Conservation (phyloP, 164 flowering plant genomes). For the Stephania japonica region DNA sequence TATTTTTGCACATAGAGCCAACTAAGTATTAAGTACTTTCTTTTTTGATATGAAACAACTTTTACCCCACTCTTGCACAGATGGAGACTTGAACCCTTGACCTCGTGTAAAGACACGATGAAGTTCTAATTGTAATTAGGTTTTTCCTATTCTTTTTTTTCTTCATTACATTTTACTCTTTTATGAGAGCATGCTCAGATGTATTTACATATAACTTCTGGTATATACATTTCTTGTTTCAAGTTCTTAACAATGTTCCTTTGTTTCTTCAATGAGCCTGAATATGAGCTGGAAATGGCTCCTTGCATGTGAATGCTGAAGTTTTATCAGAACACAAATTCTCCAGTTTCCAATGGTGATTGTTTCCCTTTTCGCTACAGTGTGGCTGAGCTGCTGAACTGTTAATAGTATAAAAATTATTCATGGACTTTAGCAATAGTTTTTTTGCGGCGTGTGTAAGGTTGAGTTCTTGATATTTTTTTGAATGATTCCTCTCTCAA, state of each 20-base stretch:
- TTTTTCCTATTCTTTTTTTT: too few species aligned
- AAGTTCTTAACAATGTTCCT: neutral
- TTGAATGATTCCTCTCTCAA: neutral
- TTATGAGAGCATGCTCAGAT: too few species aligned
- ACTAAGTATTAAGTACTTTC: too few species aligned
- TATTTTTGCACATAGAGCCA: too few species aligned
- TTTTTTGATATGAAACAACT: too few species aligned
- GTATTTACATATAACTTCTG: neutral
- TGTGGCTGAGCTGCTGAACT: neutral
- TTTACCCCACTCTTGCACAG: too few species aligned
- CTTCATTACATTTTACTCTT: too few species aligned
- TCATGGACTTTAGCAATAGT: neutral
- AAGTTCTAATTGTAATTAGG: too few species aligned
- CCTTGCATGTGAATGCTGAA: neutral
- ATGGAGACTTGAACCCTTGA: too few species aligned
- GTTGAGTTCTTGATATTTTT: neutral
- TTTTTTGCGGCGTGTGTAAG: neutral
- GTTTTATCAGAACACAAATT: neutral
- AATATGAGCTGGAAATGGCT: neutral
- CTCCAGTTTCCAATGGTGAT: neutral
- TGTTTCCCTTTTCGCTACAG: neutral
- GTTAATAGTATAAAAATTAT: neutral
- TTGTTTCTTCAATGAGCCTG: constrained; percentile 1
- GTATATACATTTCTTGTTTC: neutral
- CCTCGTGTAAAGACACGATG: too few species aligned